phyloP scores from a whole-genome alignment of 352 stramenopile genomes.

The Phytophthora multivora region DNA sequence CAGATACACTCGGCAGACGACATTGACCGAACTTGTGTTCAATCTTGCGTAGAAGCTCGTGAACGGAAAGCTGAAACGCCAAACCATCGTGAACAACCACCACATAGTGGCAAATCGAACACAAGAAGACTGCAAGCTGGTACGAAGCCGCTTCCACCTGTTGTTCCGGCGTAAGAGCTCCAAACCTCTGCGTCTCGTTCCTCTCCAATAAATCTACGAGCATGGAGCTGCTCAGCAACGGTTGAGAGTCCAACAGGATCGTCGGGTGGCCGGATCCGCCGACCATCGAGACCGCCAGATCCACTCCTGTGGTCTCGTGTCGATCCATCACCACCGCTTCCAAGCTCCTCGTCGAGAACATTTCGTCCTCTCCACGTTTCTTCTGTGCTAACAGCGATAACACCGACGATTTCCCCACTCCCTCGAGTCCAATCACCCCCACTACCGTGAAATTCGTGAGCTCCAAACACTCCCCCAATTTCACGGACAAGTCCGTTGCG shows the following conservation, averaged over 20 bases:
- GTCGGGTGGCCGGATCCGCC: constrained; percentile 30
- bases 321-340: constrained; percentile 40
- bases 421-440: constrained; percentile 68
- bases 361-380: constrained; percentile 1
- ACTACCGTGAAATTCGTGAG: constrained; percentile 75
- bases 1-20: constrained; percentile 67
- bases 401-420: constrained; percentile 74
- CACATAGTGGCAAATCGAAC: constrained; percentile 81
- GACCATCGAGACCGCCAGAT: constrained; percentile 53
- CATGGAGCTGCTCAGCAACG: constrained; percentile 66
- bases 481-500: constrained; percentile 59
- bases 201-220: constrained; percentile 51
- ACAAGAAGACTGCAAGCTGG: constrained; percentile 69
- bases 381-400: constrained; percentile 55
- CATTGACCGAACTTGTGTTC: constrained; percentile 59
- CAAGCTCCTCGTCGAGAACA: constrained; percentile 48
- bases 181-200: constrained; percentile 58
- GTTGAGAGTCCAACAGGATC: constrained; percentile 73
- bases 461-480: constrained; percentile 61
- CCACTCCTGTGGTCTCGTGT: constrained; percentile 61
- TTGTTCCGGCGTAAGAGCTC: constrained; percentile 62
- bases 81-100: constrained; percentile 62
- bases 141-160: constrained; percentile 65
- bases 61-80: constrained; percentile 39
- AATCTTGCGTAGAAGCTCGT: constrained; percentile 54